These are phyloP conservation scores for Zoysia matrella DNA, from an alignment of 202 grass and related monocot genomes.

Conservation along the genomic window DNA sequence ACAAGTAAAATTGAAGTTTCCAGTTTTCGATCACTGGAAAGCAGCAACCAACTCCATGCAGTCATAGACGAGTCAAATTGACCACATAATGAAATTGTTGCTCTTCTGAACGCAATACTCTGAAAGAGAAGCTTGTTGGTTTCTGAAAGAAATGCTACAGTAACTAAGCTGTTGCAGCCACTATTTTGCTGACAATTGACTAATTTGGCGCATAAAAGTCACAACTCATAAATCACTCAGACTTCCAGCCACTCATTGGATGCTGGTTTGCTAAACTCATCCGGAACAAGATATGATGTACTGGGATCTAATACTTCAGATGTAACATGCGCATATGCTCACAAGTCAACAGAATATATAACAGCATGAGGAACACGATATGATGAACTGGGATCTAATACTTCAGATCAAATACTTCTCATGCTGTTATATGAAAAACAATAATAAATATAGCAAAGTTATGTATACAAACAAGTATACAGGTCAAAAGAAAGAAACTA, in stretches of 20 bases:
- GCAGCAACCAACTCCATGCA: background rate
- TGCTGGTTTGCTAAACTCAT: background rate
- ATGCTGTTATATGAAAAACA: background rate
- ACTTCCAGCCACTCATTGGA: background rate
- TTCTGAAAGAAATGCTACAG: background rate
- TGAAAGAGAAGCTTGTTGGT: too few species aligned
- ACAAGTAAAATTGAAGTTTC: background rate
- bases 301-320: background rate
- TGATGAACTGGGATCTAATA: too few species aligned
- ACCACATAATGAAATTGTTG: background rate
- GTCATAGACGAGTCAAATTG: background rate
- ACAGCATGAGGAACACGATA: too few species aligned
- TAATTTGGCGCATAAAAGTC: background rate
- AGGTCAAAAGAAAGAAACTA: background rate
- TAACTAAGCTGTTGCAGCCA: background rate
- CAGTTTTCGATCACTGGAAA: too few species aligned
- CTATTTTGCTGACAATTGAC: background rate
- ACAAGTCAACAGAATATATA: background rate
- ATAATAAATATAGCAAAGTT: background rate
- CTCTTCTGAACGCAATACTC: too few species aligned
- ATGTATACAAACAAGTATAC: constrained; percentile 18
- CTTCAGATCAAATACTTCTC: constrained; percentile 4
- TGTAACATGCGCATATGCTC: background rate
- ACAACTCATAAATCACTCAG: background rate
- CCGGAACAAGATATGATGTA: constrained; percentile 3